Evolutionary conservation across 805 yeast species (phyloP), one percentile per base, ranked within the genome.

Genomic region (Sugiyamaella smithiae): DNA sequence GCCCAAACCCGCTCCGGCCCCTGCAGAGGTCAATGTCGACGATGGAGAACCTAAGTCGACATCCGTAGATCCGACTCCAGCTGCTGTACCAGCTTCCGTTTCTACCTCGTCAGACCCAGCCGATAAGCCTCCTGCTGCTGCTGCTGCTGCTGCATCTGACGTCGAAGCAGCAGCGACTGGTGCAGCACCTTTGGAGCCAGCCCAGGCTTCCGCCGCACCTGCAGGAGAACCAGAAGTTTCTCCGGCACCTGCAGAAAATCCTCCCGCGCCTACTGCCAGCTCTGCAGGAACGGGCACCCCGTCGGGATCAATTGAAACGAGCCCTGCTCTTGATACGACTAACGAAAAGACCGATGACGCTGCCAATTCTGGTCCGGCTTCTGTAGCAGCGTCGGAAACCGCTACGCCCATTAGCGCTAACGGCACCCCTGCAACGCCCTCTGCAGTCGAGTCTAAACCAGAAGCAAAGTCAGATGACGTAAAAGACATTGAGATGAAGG

Each of bases 401-500:
- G 45, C 45, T 8, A 43, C 46, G 12, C 28, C 46, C 4, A 16
- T 36, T 8, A 31, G 20, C 23, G 23, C 38, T n/a, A 9, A n/a
- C 3, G 40, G 37, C 5, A 9, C 49, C n/a, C 11, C 31, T 5
- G n/a, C 29, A 16, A 19, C 37, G 26, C 36, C 41, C n/a, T 42
- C n/a, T 9, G 7, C 37, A 19, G 42, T 11, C 26, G 48, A 25
- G 20, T 3, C 26, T n/a, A 26, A 26, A 26, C 11, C 11, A 8
- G 29, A 26, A 26, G 9, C 29, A 8, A 26, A 51, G 40, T n/a
- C n/a, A n/a, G n/a, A n/a, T n/a, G n/a, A n/a, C n/a, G n/a, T n/a
- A n/a, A n/a, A n/a, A n/a, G 56, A 53, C 37, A 50, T 49, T n/a
- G 56, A 50, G 14, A 52, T 52, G 55, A 45, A 45, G 22, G 55